Percentiles rank a stretch among this genome's conserved stretches.
These are phyloP conservation scores for Harringtonia aguacate DNA, from an alignment of 2,329 filamentous ascomycete species.

Conservation along the genomic window DNA sequence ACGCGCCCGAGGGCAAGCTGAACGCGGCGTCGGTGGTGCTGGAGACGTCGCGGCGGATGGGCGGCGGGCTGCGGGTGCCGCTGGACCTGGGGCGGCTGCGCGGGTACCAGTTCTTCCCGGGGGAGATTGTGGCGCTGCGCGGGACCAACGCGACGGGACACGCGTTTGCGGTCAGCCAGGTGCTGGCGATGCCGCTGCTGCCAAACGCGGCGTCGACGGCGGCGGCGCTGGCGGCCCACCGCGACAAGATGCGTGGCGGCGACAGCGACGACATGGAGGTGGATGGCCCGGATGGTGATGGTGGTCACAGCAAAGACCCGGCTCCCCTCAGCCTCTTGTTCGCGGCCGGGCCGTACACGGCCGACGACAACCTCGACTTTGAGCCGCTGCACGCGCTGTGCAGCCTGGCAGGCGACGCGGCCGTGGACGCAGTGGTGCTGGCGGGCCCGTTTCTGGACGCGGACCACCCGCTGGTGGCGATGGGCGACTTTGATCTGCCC, in stretches of 20 bases:
- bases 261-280: conserved; percentile 18
- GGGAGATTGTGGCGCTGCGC: conserved; percentile 79
- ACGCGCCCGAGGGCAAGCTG: conserved; percentile 74
- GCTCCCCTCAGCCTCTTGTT: conserved; percentile 67
- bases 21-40: conserved; percentile 79
- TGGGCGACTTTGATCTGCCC: conserved; percentile 68
- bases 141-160: conserved; percentile 81
- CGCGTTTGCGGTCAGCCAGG: conserved; percentile 69
- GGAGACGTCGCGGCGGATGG: conserved; percentile 76
- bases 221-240: conserved; percentile 54
- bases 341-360: conserved; percentile 80
- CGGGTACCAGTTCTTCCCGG: conserved; percentile 79
- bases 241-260: conserved; percentile 55
- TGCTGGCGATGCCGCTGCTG: conserved; percentile 65
- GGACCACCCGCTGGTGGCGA: conserved; percentile 79
- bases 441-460: conserved; percentile 83
- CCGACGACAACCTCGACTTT: conserved; percentile 85
- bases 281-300: conserved; percentile 50
- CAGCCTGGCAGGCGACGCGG: conserved; percentile 60
- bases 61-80: conserved; percentile 71
- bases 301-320: conserved; percentile 25
- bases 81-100: conserved; percentile 61
- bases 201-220: conserved; percentile 62
- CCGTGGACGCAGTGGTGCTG: conserved; percentile 70
- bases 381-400: conserved; percentile 78